Evolutionary conservation across 2,329 filamentous ascomycete species (phyloP), one percentile per base, ranked within the genome.

Genomic region (Diaporthe sp.): DNA sequence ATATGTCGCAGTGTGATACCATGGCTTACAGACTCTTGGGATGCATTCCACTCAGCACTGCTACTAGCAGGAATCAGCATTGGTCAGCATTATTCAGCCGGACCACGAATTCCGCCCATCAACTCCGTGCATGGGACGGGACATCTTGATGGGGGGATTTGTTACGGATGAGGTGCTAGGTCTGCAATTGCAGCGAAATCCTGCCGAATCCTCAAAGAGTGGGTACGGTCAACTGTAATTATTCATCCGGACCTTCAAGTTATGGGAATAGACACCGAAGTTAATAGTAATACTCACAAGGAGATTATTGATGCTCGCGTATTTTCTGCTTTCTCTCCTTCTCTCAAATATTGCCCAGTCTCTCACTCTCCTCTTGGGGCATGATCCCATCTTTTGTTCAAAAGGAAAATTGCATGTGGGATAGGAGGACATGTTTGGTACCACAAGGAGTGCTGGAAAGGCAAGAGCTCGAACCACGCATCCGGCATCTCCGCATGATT

Each of bases 81-180:
- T 44, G 28, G 2, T 28, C n/a, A 63, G 58, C 58, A 63, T 63
- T 63, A 42, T 63, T 63, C 58, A 63, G 58, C 58, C 49, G 42
- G 17, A 47, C 44, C 17, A 17, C 17, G 44, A 47, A 22, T 3
- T 22, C 44, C 6, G 17, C 44, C 10, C 22, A 25, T 25, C 47
- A 13, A 53, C 10, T 25, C 22, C 22, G 49, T 13, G 4, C 6
- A 3, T 13, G 37, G 9, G 37, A 51, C 7, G 20, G 31, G 31
- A 13, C 10, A 58, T 22, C 49, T 53, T 20, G 28, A 58, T 37
- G 17, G 31, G 4, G 2, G 3, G 2, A 9, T 37, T 12, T 58
- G 55, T n/a, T 22, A 34, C 20, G 9, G 34, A 37, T 22, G 17
- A 58, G 55, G 17, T 53, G n/a, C 10, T 25, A 13, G 49, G 10